phyloP scores from a whole-genome alignment of 1,139 yeast genomes.

The Hyphopichia wangnamkhiaoensis region DNA sequence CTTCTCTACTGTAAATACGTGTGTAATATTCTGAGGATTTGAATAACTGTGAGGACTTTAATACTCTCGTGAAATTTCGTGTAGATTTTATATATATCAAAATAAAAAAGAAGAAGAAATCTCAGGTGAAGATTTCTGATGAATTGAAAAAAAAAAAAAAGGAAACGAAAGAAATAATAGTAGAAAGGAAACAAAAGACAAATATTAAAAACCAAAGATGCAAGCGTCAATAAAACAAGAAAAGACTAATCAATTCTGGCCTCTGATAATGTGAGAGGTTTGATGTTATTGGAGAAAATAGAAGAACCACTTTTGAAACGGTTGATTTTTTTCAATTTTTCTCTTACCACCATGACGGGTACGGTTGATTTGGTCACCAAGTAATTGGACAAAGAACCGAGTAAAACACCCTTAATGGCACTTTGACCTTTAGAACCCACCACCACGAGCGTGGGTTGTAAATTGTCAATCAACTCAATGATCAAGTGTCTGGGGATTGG shows the following conservation, averaged over 20 bases:
- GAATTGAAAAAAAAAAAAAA: too few relatives aligned
- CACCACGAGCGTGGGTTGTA: slow-evolving; percentile 80
- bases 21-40: too few relatives aligned
- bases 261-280: slow-evolving; percentile 51
- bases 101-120: too few relatives aligned
- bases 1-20: too few relatives aligned
- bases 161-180: not conserved
- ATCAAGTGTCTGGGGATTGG: slow-evolving; percentile 86
- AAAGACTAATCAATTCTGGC: slow-evolving; percentile 44
- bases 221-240: too few relatives aligned
- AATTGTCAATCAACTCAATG: slow-evolving; percentile 77
- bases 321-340: slow-evolving; percentile 73
- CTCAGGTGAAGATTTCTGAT: too few relatives aligned
- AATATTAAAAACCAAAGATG: not conserved
- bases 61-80: too few relatives aligned
- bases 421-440: slow-evolving; percentile 80
- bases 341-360: slow-evolving; percentile 90
- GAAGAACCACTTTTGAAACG: slow-evolving; percentile 53
- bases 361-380: slow-evolving; percentile 75
- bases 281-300: slow-evolving; percentile 50
- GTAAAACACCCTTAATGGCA: slow-evolving; percentile 72
- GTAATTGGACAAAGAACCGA: slow-evolving; percentile 76
- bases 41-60: too few relatives aligned
- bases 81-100: too few relatives aligned
- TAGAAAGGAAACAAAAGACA: not conserved